Conservation (phyloP, 2,329 filamentous ascomycete species). For the Penicillium janthinellum region DNA sequence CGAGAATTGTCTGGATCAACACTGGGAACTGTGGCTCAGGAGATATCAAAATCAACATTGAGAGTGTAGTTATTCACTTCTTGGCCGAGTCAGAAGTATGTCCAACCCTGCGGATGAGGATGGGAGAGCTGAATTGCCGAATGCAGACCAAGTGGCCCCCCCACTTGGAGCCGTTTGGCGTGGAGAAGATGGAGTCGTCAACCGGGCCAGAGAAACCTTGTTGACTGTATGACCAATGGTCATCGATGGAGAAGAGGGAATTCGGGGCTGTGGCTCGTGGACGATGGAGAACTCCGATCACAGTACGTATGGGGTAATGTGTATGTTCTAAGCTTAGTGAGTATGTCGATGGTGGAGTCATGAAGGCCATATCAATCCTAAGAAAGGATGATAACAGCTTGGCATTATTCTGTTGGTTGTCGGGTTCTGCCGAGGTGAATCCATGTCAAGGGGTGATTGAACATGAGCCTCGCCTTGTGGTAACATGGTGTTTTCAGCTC, state of each 20-base stretch:
- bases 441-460: background rate
- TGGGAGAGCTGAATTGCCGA: slow-evolving; percentile 1
- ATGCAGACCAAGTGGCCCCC: background rate
- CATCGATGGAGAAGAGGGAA: background rate
- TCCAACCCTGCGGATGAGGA: slow-evolving; percentile 5
- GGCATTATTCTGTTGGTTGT: background rate
- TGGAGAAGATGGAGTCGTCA: background rate
- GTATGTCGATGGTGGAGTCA: background rate
- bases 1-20: background rate
- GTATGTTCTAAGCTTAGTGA: background rate
- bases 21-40: background rate
- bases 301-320: background rate
- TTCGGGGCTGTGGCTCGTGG: background rate
- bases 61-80: background rate
- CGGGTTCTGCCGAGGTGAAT: background rate
- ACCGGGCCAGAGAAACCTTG: slow-evolving; percentile 8
- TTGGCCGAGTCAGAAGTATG: background rate
- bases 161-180: slow-evolving; percentile 2
- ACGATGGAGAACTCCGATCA: background rate
- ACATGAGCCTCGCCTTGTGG: background rate
- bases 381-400: background rate
- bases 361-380: background rate
- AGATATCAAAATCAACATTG: slow-evolving; percentile 16
- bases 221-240: background rate
- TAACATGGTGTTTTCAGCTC: too few species aligned